Conservation (phyloP, 805 yeast species). For the Zygosaccharomyces rouxii region DNA sequence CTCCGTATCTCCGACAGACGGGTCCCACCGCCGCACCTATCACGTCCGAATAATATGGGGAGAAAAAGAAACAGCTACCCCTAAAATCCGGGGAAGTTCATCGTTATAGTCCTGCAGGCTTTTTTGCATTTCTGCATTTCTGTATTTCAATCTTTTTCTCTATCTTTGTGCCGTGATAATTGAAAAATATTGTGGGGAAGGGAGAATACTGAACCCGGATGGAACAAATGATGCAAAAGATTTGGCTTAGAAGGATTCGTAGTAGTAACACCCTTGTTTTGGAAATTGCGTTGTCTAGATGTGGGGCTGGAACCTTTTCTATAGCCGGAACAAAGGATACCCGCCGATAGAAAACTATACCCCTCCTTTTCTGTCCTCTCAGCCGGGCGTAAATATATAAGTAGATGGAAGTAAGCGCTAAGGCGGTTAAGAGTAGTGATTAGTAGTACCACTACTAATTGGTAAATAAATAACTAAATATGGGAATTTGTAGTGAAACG, state of each 20-base stretch:
- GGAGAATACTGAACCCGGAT: too few relatives aligned
- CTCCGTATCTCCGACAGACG: not conserved
- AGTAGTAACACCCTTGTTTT: too few relatives aligned
- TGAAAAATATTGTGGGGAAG: not conserved
- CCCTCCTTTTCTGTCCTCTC: not conserved
- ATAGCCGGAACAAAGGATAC: not conserved
- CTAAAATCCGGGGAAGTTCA: not conserved
- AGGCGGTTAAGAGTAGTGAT: not conserved
- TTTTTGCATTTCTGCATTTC: not conserved
- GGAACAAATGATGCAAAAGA: too few relatives aligned
- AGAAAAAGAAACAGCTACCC: not conserved
- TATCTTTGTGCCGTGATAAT: not conserved
- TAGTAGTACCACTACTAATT: too few relatives aligned
- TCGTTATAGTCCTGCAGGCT: not conserved
- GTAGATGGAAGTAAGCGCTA: not conserved
- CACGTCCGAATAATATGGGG: not conserved
- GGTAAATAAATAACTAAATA: not conserved
- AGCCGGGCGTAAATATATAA: not conserved
- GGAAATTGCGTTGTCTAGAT: too few relatives aligned
- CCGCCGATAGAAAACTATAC: not conserved
- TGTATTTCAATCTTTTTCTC: not conserved
- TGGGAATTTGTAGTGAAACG: conserved; percentile 5
- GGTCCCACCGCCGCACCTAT: not conserved
- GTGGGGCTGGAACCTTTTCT: not conserved
- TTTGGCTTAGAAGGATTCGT: too few relatives aligned